phyloP scores from a whole-genome alignment of 108 stramenopile species.

The Stephanodiscus triporus region DNA sequence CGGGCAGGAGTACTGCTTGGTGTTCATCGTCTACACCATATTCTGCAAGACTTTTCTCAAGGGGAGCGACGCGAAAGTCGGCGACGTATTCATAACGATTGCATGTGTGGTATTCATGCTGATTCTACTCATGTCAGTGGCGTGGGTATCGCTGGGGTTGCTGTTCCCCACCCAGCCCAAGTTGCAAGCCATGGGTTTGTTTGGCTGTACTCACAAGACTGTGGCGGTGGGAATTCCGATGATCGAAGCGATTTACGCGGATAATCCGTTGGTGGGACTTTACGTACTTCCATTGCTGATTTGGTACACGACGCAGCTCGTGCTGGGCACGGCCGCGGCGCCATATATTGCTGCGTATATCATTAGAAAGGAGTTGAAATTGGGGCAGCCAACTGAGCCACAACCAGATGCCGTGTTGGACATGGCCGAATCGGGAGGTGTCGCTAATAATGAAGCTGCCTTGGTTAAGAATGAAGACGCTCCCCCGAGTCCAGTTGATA shows the following conservation, averaged over 20 bases:
- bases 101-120: constrained; percentile 49
- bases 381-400: constrained; percentile 6
- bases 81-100: constrained; percentile 57
- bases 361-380: constrained; percentile 34
- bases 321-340: constrained; percentile 57
- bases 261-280: constrained; percentile 49
- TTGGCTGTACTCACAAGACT: constrained; percentile 71
- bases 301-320: constrained; percentile 73
- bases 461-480: no score
- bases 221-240: constrained; percentile 75
- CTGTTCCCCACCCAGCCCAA: constrained; percentile 52
- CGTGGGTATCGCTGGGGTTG: constrained; percentile 48
- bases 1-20: constrained; percentile 53
- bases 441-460: background rate
- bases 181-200: constrained; percentile 67
- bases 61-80: constrained; percentile 32
- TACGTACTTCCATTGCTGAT: constrained; percentile 75
- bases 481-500: no score
- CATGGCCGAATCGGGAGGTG: background rate
- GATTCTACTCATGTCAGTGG: constrained; percentile 49
- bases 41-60: constrained; percentile 64
- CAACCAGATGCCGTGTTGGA: background rate
- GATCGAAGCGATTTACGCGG: constrained; percentile 69
- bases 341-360: constrained; percentile 57
- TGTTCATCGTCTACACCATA: constrained; percentile 69